Evolutionary conservation across 495 filamentous ascomycete genomes (phyloP), one percentile per base, ranked within the genome.

Genomic region (Neurospora hispaniola): DNA sequence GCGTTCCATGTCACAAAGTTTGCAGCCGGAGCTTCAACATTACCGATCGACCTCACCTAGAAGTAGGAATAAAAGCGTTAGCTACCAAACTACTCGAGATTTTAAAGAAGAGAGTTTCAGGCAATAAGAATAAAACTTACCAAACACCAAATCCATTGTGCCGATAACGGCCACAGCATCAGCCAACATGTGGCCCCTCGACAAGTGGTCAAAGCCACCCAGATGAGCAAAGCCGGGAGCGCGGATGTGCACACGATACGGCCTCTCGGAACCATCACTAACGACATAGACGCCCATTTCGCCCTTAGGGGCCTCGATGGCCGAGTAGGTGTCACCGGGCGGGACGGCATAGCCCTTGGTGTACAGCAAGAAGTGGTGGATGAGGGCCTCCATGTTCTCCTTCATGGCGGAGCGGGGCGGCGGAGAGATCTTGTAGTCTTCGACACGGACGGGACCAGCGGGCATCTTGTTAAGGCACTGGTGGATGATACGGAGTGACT

Each of bases 401-500:
- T 99, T 99, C 96, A 99, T 99, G 76, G 96, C 96, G n/a, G 90
- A 88, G 78, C 96, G 89, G 16, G 96, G 96, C 46, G 96, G 96
- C 10, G 96, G 96, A n/a, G 92, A 91, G 81, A 99, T 90, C 88
- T 99, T 99, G 88, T 98, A 99, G 84, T 99, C 96, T 83, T 99
- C 96, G 46, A 98, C 94, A 72, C 93, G 89, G 78, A 98, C 88
- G 31, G 96, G 95, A 31, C 96, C 96, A 42, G 93, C 86, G 20
- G 96, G 95, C 93, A 99, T 99, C 88, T 98, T 92, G 87, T 99
- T 98, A 73, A 99, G 84, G 82, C 96, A 98, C 85, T 99, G 96
- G 86, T 97, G 90, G 80, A 99, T 97, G 84, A 99, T 98, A 76
- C 96, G 91, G 71, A 99, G 92, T 27, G 91, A 94, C 81, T 99